Conservation (phyloP, 306 rosid species). For the Argentina anserina region DNA sequence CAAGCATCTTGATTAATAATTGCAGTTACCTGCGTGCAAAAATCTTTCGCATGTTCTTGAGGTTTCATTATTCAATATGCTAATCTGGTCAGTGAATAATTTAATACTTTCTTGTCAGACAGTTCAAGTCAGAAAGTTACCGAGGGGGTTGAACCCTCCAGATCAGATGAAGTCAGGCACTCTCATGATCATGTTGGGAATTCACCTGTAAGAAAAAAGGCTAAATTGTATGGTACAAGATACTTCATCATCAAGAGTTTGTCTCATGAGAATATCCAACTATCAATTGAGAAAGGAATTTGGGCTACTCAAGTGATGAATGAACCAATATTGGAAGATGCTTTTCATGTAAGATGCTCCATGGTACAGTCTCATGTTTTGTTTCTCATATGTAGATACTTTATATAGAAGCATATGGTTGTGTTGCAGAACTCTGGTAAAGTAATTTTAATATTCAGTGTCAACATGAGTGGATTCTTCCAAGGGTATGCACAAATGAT, state of each 20-base stretch:
- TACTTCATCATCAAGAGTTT: conserved; percentile 77
- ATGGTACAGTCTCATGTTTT: conserved; percentile 9
- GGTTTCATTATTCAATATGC: background rate
- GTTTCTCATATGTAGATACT: conserved; percentile 15
- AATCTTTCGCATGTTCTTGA: background rate
- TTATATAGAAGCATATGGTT: conserved; percentile 37
- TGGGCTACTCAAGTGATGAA: conserved; percentile 93
- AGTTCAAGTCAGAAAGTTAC: conserved; percentile 49
- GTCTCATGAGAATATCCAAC: conserved; percentile 53
- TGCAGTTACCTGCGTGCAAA: background rate
- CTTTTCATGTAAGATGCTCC: conserved; percentile 63
- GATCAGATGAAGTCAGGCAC: conserved; percentile 35
- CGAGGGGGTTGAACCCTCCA: conserved; percentile 36
- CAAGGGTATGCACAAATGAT: conserved; percentile 86
- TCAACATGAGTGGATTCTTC: conserved; percentile 84
- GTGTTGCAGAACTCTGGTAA: conserved; percentile 64
- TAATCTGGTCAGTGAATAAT: conserved; percentile 14
- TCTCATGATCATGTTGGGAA: conserved; percentile 32
- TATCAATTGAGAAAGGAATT: conserved; percentile 70
- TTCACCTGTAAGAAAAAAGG: conserved; percentile 40
- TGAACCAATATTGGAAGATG: conserved; percentile 68
- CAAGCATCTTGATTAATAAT: background rate
- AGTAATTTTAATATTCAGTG: conserved; percentile 71
- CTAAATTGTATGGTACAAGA: conserved; percentile 35
- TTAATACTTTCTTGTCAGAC: conserved; percentile 41